Percentiles rank a stretch among this genome's conserved stretches.
Evolutionary conservation across 2,329 filamentous ascomycete species (phyloP).

Genomic region (Ceratocystis huliohia): DNA sequence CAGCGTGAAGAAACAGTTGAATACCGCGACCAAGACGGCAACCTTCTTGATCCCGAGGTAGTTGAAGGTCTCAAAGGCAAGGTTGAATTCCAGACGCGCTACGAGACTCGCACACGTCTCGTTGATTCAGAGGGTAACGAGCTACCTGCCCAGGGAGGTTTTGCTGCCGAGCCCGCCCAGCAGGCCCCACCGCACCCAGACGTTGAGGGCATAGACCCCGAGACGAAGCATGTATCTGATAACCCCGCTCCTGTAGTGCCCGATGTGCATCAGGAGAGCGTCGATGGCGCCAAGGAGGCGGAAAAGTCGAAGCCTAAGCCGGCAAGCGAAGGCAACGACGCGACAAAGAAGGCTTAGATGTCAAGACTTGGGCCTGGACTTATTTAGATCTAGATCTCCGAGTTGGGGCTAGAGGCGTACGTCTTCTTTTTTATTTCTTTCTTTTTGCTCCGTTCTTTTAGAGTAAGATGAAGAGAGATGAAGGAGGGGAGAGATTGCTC

Average conservation of each 20-base stretch:
- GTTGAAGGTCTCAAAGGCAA: slow-evolving; percentile 78
- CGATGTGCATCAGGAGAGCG: slow-evolving; percentile 34
- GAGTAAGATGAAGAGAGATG: neutral
- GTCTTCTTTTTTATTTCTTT: slow-evolving; percentile 3
- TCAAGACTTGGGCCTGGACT: neutral
- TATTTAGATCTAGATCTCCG: neutral
- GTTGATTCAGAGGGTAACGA: slow-evolving; percentile 72
- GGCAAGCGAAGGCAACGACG: slow-evolving; percentile 50
- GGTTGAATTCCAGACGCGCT: slow-evolving; percentile 88
- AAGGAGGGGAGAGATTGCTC: neutral
- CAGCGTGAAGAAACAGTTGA: slow-evolving; percentile 70
- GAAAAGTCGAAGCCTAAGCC: slow-evolving; percentile 46
- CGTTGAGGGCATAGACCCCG: slow-evolving; percentile 47
- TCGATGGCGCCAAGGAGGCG: slow-evolving; percentile 47
- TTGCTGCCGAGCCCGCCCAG: slow-evolving; percentile 25
- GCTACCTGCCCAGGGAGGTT: slow-evolving; percentile 37
- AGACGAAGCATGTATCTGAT: slow-evolving; percentile 38
- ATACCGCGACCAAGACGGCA: slow-evolving; percentile 90
- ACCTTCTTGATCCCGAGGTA: slow-evolving; percentile 70
- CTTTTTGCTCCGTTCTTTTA: neutral
- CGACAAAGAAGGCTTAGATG: slow-evolving; percentile 30
- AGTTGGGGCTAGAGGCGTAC: neutral
- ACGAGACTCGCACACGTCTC: slow-evolving; percentile 84
- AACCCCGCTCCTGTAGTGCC: slow-evolving; percentile 30
- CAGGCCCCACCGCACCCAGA: slow-evolving; percentile 49